phyloP scores from a whole-genome alignment of 139 green algal species.

The Chlorella sorokiniana region DNA sequence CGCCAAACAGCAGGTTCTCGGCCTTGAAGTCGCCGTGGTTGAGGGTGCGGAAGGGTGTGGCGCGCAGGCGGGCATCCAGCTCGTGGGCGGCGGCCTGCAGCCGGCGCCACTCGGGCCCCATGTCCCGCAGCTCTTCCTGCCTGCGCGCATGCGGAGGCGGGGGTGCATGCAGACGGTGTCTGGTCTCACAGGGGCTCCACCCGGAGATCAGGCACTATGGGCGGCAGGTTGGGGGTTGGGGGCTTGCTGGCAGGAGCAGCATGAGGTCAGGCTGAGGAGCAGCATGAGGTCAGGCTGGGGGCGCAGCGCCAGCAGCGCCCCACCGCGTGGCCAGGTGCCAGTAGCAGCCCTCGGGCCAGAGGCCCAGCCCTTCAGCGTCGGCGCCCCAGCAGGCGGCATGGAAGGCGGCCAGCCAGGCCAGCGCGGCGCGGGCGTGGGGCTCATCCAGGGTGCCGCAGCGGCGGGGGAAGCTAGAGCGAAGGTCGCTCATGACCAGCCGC shows the following conservation, averaged over 20 bases:
- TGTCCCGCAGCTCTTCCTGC: conserved; percentile 49
- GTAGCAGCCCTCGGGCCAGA: conserved; percentile 42
- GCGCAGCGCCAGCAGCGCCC: no score
- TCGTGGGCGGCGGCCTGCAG: conserved; percentile 41
- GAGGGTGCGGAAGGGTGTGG: conserved; percentile 20
- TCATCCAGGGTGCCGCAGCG: conserved; percentile 24
- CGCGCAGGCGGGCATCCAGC: conserved; percentile 36
- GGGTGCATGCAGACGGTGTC: not conserved
- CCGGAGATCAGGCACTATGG: no score
- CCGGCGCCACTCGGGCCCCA: conserved; percentile 40
- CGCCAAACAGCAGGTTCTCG: conserved; percentile 61
- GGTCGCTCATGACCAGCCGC: conserved; percentile 39
- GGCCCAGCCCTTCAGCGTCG: not conserved
- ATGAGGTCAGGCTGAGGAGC: no score
- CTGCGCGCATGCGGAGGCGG: conserved; percentile 8
- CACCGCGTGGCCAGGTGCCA: conserved; percentile 60
- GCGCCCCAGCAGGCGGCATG: conserved; percentile 49
- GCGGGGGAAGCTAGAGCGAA: conserved; percentile 11
- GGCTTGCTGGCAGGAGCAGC: no score
- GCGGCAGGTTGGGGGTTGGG: no score
- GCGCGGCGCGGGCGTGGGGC: conserved; percentile 31
- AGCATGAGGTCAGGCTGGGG: not conserved
- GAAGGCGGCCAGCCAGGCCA: conserved; percentile 54
- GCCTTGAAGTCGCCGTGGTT: conserved; percentile 54
- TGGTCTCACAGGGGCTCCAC: no score